These are phyloP conservation scores for Setaria viridis DNA, from an alignment of 202 grass and related monocot species.

Conservation along the genomic window DNA sequence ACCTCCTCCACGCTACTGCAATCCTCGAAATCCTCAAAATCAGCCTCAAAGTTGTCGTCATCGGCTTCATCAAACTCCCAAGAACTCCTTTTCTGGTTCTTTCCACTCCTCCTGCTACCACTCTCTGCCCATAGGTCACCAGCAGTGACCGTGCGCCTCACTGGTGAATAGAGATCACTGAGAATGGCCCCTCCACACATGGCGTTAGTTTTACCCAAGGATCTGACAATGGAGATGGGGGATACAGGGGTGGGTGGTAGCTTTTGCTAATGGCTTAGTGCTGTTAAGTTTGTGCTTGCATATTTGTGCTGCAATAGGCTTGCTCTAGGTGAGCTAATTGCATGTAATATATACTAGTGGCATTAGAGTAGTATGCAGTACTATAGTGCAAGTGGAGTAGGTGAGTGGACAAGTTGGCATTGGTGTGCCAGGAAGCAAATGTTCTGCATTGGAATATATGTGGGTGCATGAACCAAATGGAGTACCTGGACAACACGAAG, in stretches of 20 bases:
- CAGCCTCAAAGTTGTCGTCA: slow-evolving; percentile 62
- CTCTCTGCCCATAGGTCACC: slow-evolving; percentile 13
- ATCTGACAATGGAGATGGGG: slow-evolving; percentile 29
- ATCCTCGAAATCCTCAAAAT: slow-evolving; percentile 56
- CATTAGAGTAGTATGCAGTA: background rate
- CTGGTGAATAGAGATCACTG: slow-evolving; percentile 50
- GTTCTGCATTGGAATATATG: slow-evolving; percentile 44
- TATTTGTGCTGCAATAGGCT: slow-evolving; percentile 30
- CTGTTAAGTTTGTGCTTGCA: background rate
- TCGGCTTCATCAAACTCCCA: slow-evolving; percentile 27
- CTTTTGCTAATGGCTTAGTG: slow-evolving; percentile 11
- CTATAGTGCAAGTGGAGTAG: slow-evolving; percentile 39
- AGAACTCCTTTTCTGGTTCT: slow-evolving; percentile 40
- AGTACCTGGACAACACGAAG: background rate
- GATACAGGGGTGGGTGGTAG: slow-evolving; percentile 3
- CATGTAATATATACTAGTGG: background rate
- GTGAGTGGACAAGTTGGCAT: slow-evolving; percentile 41
- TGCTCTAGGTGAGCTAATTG: slow-evolving; percentile 28
- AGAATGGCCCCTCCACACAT: slow-evolving; percentile 75
- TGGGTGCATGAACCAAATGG: slow-evolving; percentile 37
- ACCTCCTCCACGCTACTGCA: slow-evolving; percentile 9
- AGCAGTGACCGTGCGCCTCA: slow-evolving; percentile 39
- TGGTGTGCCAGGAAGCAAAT: slow-evolving; percentile 27
- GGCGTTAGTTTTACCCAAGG: background rate
- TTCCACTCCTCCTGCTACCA: slow-evolving; percentile 18